Percentiles rank a stretch among this genome's conserved stretches.
Conservation (phyloP, 225 moss, liverwort and hornwort genomes). For the Sphagnum contortum region DNA sequence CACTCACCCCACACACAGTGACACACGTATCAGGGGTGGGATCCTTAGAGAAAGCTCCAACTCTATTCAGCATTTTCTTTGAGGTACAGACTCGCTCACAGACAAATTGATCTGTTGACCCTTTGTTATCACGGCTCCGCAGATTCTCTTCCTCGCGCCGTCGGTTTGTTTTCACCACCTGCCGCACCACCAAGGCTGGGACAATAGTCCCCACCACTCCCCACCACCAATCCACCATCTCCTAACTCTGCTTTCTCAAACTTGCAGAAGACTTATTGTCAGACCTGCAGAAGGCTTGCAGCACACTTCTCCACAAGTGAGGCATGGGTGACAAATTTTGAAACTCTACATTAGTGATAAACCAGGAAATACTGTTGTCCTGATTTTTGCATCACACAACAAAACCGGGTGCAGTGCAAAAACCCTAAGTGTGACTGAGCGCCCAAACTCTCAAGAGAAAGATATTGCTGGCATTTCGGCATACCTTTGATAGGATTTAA, state of each 20-base stretch:
- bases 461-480: too few relatives aligned
- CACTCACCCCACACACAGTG: conserved; percentile 88
- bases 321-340: too few relatives aligned
- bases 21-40: conserved; percentile 91
- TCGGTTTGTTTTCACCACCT: conserved; percentile 66
- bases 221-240: conserved; percentile 99
- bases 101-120: conserved; percentile 71
- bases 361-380: too few relatives aligned
- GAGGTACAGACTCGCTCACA: conserved; percentile 96
- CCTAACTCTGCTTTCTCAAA: background rate
- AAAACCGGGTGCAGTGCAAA: too few relatives aligned
- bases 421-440: too few relatives aligned
- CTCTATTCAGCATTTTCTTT: conserved; percentile 81
- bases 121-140: conserved; percentile 59
- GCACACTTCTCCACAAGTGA: too few relatives aligned
- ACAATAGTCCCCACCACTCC: conserved; percentile 88
- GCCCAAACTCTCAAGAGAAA: too few relatives aligned
- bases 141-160: conserved; percentile 76
- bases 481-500: too few relatives aligned
- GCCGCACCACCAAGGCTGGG: conserved; percentile 83
- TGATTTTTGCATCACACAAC: too few relatives aligned
- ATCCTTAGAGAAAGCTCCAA: conserved; percentile 94
- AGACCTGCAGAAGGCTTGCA: too few relatives aligned
- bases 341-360: too few relatives aligned
- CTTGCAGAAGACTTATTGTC: too few relatives aligned